Percentiles rank a stretch among this genome's conserved stretches.
Evolutionary conservation across 176 grass and related monocot genomes (phyloP).

Genomic region (Melocanna baccifera): DNA sequence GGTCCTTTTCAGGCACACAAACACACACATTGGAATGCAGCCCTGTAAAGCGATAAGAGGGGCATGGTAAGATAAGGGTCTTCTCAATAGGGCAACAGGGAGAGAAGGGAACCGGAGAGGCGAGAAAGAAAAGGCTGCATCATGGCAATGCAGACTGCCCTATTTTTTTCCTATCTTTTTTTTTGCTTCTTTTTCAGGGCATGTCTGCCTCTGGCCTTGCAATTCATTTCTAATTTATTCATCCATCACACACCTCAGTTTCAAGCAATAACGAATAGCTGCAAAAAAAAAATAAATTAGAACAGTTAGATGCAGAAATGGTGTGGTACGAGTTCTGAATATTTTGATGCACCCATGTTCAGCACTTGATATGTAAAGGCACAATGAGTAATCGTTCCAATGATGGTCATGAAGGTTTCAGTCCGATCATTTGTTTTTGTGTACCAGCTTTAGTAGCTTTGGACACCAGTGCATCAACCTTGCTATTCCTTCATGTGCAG

Average conservation of each 20-base stretch:
- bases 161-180: no score
- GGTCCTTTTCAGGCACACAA: slow-evolving; percentile 2
- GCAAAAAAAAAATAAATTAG: background rate
- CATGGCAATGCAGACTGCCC: background rate
- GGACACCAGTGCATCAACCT: background rate
- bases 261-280: background rate
- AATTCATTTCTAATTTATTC: background rate
- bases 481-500: slow-evolving; percentile 25
- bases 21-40: slow-evolving; percentile 6
- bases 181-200: background rate
- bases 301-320: background rate
- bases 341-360: background rate
- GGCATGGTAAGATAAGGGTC: background rate
- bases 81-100: slow-evolving; percentile 20
- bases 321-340: background rate
- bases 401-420: slow-evolving; percentile 8
- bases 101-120: background rate
- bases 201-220: background rate
- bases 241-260: background rate
- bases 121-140: background rate
- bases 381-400: slow-evolving; percentile 11
- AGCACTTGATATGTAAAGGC: background rate
- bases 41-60: slow-evolving; percentile 14
- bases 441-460: slow-evolving; percentile 22
- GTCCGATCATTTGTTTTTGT: background rate